These are phyloP conservation scores for Tetrapyrgos nigripes DNA, from an alignment of 1,284 basidiomycete species.

Conservation along the genomic window DNA sequence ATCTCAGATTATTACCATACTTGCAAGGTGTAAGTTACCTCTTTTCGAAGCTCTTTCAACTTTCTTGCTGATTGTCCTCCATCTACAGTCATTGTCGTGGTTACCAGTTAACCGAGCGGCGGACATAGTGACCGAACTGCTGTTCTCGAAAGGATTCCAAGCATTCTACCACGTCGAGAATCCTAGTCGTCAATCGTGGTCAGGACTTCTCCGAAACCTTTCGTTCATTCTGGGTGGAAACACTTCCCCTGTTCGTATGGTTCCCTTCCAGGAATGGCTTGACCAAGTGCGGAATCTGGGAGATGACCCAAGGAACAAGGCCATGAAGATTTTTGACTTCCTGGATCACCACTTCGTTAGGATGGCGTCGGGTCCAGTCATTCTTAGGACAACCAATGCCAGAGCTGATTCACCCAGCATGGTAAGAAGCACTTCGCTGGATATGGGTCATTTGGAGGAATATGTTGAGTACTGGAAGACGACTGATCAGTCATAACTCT, in stretches of 20 bases:
- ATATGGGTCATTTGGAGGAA: background rate
- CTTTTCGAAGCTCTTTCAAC: background rate
- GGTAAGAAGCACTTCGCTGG: background rate
- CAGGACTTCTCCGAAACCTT: conserved; percentile 32
- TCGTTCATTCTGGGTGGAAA: conserved; percentile 27
- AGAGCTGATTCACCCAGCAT: background rate
- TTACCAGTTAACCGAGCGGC: conserved; percentile 28
- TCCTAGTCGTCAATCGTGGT: conserved; percentile 27
- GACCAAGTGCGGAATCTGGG: conserved; percentile 26
- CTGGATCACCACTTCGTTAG: background rate
- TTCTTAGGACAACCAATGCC: background rate
- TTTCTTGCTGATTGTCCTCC: background rate
- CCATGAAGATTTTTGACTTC: background rate
- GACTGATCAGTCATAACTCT: background rate
- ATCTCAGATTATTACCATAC: conserved; percentile 33
- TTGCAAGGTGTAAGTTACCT: conserved; percentile 35
- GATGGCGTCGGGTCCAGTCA: background rate
- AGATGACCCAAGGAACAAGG: conserved; percentile 26
- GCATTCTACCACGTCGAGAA: conserved; percentile 28
- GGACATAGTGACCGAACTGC: conserved; percentile 21
- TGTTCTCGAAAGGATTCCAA: conserved; percentile 18
- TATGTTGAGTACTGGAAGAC: background rate
- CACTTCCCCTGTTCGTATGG: conserved; percentile 22
- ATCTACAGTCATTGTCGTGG: conserved; percentile 33
- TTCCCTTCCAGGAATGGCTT: conserved; percentile 38